A percentile compares a stretch with the other conserved stretches of the same genome.
Evolutionary conservation across 192 early-diverging fungal genomes (phyloP).

Genomic region (Glomus cerebriforme): DNA sequence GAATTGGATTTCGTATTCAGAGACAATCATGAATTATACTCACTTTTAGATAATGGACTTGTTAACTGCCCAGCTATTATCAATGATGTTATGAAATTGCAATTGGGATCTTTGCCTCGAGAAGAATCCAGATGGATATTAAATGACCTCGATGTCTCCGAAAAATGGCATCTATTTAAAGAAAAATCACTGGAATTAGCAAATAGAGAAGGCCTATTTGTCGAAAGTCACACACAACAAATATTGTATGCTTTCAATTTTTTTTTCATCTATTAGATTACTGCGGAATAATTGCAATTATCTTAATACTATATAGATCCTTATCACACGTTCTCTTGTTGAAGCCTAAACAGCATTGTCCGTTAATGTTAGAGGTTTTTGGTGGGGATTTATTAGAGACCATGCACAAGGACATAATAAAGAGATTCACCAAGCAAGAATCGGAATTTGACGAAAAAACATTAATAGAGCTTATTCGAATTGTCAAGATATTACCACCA

Average conservation of each 20-base stretch:
- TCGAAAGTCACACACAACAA: conserved; percentile 21
- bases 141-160: conserved; percentile 15
- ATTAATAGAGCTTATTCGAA: conserved; percentile 3
- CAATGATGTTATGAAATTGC: conserved; percentile 17
- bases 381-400: conserved; percentile 15
- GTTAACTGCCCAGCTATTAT: too few species aligned
- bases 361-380: conserved; percentile 23
- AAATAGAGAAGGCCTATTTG: conserved; percentile 26
- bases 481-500: conserved; percentile 9
- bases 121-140: conserved; percentile 31
- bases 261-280: conserved; percentile 31
- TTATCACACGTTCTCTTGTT: conserved; percentile 33
- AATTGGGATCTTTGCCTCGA: conserved; percentile 23
- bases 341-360: conserved; percentile 25
- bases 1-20: background rate
- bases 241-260: conserved; percentile 33
- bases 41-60: too few species aligned
- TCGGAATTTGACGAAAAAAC: too few species aligned
- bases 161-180: conserved; percentile 30
- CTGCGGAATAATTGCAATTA: conserved; percentile 34
- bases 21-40: too few species aligned
- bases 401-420: conserved; percentile 15
- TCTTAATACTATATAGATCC: conserved; percentile 31
- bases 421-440: background rate
- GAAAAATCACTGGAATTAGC: conserved; percentile 20